phyloP scores from a whole-genome alignment of 2,329 filamentous ascomycete species.

The Epichloe bromicola region DNA sequence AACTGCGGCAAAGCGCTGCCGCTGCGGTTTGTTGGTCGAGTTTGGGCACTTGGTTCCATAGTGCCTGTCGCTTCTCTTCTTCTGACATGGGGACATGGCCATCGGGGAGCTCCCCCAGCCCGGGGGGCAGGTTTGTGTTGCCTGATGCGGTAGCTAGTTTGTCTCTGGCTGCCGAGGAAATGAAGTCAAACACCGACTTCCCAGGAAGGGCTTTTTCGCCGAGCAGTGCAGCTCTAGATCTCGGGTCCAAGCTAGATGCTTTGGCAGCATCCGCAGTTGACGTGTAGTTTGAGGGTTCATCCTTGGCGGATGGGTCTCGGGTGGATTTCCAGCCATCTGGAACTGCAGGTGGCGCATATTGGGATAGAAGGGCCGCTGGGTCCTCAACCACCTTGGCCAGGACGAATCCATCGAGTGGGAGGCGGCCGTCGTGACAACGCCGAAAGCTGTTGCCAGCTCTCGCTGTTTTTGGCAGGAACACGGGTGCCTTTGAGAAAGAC shows the following conservation, averaged over 20 bases:
- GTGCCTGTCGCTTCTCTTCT: slow-evolving; percentile 45
- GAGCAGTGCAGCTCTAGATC: slow-evolving; percentile 62
- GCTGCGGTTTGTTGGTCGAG: slow-evolving; percentile 54
- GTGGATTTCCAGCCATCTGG: slow-evolving; percentile 62
- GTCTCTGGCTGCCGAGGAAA: slow-evolving; percentile 65
- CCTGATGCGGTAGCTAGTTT: slow-evolving; percentile 65
- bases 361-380: slow-evolving; percentile 15
- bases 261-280: slow-evolving; percentile 70
- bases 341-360: slow-evolving; percentile 52
- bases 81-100: slow-evolving; percentile 47
- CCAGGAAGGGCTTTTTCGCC: slow-evolving; percentile 68
- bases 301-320: slow-evolving; percentile 21
- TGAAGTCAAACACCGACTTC: slow-evolving; percentile 92
- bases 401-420: slow-evolving; percentile 70
- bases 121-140: slow-evolving; percentile 58
- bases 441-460: slow-evolving; percentile 22
- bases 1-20: slow-evolving; percentile 53
- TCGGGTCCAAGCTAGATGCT: slow-evolving; percentile 61
- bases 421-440: slow-evolving; percentile 71
- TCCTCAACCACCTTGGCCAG: slow-evolving; percentile 43
- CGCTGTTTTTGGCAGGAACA: slow-evolving; percentile 55
- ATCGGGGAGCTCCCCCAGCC: slow-evolving; percentile 60
- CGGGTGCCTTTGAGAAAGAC: slow-evolving; percentile 50
- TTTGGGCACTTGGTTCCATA: slow-evolving; percentile 46
- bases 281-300: slow-evolving; percentile 27